Evolutionary conservation across 2,329 filamentous ascomycete species (phyloP).

Genomic region (Pseudogymnoascus destructans): DNA sequence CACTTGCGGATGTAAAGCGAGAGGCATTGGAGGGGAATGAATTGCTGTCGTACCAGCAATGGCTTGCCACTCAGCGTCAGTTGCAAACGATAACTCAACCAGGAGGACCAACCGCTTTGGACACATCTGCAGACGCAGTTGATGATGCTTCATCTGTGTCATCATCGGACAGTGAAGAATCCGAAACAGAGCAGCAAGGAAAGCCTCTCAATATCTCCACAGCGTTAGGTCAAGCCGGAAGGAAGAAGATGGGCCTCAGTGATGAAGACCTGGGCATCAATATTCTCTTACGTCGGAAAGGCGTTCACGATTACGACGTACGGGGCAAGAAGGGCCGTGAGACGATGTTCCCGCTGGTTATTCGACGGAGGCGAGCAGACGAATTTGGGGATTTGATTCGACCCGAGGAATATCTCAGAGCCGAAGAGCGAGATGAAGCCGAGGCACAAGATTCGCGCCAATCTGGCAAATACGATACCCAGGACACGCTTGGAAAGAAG

Average conservation of each 20-base stretch:
- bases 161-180: conserved; percentile 76
- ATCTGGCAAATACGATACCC: conserved; percentile 34
- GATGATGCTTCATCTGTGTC: conserved; percentile 81
- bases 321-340: conserved; percentile 84
- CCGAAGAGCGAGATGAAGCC: conserved; percentile 74
- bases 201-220: conserved; percentile 82
- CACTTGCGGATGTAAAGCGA: conserved; percentile 47
- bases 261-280: conserved; percentile 90
- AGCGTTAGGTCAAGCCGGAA: conserved; percentile 67
- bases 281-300: conserved; percentile 74
- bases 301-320: conserved; percentile 87
- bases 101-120: conserved; percentile 52
- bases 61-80: conserved; percentile 76
- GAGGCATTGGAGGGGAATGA: conserved; percentile 63
- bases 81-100: conserved; percentile 68
- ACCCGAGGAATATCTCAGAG: conserved; percentile 83
- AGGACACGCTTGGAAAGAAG: conserved; percentile 72
- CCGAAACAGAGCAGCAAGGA: conserved; percentile 80
- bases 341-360: conserved; percentile 77
- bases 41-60: conserved; percentile 75
- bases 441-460: conserved; percentile 51
- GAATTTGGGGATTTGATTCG: conserved; percentile 92
- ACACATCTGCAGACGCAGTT: conserved; percentile 57
- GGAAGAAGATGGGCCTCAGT: conserved; percentile 73
- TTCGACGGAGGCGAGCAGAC: conserved; percentile 66